Base-by-base conservation (phyloP, 1,284 basidiomycete species). In the Cryptococcus sp. region DNA sequence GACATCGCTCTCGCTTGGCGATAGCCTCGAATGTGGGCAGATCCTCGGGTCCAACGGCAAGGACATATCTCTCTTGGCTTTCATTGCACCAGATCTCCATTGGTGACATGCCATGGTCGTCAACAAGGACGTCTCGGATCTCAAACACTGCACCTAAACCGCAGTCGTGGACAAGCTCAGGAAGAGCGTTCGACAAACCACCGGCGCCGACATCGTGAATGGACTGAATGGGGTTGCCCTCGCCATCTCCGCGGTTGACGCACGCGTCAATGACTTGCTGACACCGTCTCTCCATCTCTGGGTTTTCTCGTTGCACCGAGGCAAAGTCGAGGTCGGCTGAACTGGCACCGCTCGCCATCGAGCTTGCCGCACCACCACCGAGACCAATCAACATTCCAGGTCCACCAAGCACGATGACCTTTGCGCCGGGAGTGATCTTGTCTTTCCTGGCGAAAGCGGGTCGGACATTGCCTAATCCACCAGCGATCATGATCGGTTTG, bases 1-100 rank as follows among this genome's bases (percentile, higher is more conserved):
- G 94, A 74, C 93, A 96, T 53, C 95, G 84, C 78, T 99, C 95
- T 62, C 95, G 84, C 72, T 84, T 83, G 15, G 92, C 92, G 47
- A 98, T 88, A 7, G 73, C 80, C 73, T 87, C 86, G 78, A 99
- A 98, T 10, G 69, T 66, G 4, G 71, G 66, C 25, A 82, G 70
- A 17, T 81, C 77, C 17, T 86, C 83, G 3, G 86, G 84, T 1
- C 84, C 84, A 60, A 96, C 84, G 17, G 93, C 96, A 35, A 99
- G 84, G 38, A 99, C 96, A 74, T 99, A 99, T 47, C 96, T 88
- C 75, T 99, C 95, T 81, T 99, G 95, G 65, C 88, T 91, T 80
- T 99, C 96, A 79, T 99, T 99, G 79, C 96, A 99, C 95, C 95
- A 99, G 61, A 99, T 98, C 81, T 98, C 95, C 93, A 99, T 97